Conservation (phyloP, 2,329 filamentous ascomycete species). For the Emergomyces pasteurianus region DNA sequence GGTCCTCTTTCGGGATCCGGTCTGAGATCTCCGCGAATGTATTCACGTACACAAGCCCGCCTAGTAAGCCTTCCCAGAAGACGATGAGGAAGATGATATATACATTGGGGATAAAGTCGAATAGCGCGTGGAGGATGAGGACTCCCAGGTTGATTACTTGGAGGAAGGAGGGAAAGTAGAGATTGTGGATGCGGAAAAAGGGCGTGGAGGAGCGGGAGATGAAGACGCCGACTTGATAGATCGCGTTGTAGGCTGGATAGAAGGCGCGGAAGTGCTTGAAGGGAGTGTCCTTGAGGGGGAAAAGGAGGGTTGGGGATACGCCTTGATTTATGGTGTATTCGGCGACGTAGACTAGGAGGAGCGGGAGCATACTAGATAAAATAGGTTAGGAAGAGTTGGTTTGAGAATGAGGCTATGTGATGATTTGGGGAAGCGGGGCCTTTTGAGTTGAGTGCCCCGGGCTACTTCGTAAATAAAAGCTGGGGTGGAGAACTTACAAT, state of each 20-base stretch:
- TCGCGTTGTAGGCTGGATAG: slow-evolving; percentile 87
- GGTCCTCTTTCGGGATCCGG: slow-evolving; percentile 59
- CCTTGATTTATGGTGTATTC: slow-evolving; percentile 98
- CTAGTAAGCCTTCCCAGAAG: slow-evolving; percentile 89
- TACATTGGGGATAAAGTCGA: slow-evolving; percentile 70
- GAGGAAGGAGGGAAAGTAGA: slow-evolving; percentile 73
- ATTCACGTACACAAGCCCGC: slow-evolving; percentile 87
- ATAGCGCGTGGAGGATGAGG: slow-evolving; percentile 63
- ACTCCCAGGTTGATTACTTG: slow-evolving; percentile 68
- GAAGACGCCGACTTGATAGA: slow-evolving; percentile 93
- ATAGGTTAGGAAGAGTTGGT: slow-evolving; percentile 1
- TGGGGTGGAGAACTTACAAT: slow-evolving; percentile 37
- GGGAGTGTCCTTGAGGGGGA: slow-evolving; percentile 62
- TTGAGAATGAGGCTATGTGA: slow-evolving; percentile 3
- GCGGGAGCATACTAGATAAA: slow-evolving; percentile 60
- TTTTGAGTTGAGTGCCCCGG: no score
- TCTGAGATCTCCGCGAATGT: slow-evolving; percentile 93
- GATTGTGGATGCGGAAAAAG: slow-evolving; percentile 65
- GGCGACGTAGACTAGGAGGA: slow-evolving; percentile 84
- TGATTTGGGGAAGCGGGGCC: background rate
- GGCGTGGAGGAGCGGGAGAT: slow-evolving; percentile 84
- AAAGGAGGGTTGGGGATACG: slow-evolving; percentile 78
- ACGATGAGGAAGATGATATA: slow-evolving; percentile 76
- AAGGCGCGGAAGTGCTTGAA: slow-evolving; percentile 75
- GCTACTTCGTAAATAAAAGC: no score